Evolutionary conservation across 163 green algal species (phyloP).

Genomic region (Trebouxia gelatinosa): DNA sequence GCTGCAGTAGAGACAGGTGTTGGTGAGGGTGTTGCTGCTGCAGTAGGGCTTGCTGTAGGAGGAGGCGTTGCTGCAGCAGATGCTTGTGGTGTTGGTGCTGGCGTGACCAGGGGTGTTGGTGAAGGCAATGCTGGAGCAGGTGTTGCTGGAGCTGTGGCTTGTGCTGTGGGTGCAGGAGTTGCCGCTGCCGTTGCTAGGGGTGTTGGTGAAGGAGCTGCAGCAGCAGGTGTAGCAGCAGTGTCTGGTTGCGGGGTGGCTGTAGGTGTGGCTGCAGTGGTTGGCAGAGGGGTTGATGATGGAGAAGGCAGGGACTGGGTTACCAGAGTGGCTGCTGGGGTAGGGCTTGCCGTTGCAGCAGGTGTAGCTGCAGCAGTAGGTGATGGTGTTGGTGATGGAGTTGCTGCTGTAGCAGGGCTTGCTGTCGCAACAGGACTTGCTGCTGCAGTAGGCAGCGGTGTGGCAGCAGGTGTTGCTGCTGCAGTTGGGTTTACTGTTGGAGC

Average conservation of each 20-base stretch:
- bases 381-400: slow-evolving; percentile 1
- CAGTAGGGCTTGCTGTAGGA: neutral
- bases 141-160: neutral
- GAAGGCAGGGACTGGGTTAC: neutral
- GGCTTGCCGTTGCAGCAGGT: neutral
- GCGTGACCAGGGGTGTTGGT: neutral
- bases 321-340: neutral
- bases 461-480: neutral
- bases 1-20: neutral
- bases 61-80: neutral
- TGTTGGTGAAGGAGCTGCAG: neutral
- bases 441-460: neutral
- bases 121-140: neutral
- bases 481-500: neutral
- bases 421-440: neutral
- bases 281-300: neutral
- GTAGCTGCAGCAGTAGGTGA: neutral
- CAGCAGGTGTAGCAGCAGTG: neutral
- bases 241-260: neutral
- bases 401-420: neutral
- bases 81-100: neutral
- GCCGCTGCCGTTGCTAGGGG: neutral
- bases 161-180: neutral
- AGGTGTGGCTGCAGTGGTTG: neutral
- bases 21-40: neutral